Base-by-base conservation (phyloP, 352 stramenopile genomes). In the Phytophthora pseudosyringae region DNA sequence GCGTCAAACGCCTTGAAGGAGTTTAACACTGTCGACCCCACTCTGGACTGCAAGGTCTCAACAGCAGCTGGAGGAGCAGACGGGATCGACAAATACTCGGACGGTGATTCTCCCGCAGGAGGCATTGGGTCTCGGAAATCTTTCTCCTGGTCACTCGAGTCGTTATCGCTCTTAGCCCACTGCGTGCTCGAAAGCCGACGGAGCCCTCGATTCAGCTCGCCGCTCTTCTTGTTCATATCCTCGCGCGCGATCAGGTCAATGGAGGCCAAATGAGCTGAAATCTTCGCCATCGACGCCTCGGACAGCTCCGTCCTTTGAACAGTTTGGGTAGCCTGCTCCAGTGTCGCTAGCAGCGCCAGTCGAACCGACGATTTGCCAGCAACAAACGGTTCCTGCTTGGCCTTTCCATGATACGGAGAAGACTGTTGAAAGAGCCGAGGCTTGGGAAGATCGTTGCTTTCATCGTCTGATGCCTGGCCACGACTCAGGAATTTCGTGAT, bases 171-270 rank as follows among this genome's bases (percentile, higher is more conserved):
- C 33, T 60, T 72, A 8, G 38, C 36, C 44, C 33, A 59, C 6
- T 66, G 52, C 1, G 64, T 62, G 18, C 53, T 74, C 15, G 76
- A 83, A 36, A 77, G 58, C 10, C 80, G 76, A 13, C 76, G 80
- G 12, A 81, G 54, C 12, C 80, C 59, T 21, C 55, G 58, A 13
- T 75, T 70, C 0, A 63, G 53, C 26, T 45, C 53, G 47, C 36
- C 67, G 45, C 56, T 62, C 28, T 69, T 78, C 59, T 78, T 81
- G 49, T 75, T 62, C 59, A 89, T 39, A 40, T 91, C 82, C n/a
- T 91, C 78, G 25, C 65, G 70, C 16, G 86, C 73, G 40, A 91
- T 85, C 38, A 87, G 76, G 48, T 76, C 76, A 4, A 89, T 81
- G 3, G 83, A 84, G n/a, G 64, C 66, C 16, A 91, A 59, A 41